Conservation (phyloP, 352 stramenopile genomes). For the Phytophthora pisi region DNA sequence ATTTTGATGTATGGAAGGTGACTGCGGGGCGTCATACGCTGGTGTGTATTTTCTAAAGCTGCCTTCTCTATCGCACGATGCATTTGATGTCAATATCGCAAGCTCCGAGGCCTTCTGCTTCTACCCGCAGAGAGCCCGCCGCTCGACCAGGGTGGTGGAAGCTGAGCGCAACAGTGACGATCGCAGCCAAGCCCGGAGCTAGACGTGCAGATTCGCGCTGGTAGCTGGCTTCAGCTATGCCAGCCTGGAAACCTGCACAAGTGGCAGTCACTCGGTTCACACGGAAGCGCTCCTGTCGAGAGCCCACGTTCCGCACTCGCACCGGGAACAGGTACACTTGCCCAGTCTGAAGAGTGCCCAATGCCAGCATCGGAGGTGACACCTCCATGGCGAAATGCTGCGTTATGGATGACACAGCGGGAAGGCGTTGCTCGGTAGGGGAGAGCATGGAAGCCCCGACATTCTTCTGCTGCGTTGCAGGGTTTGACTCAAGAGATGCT, state of each 20-base stretch:
- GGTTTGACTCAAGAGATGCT: not conserved
- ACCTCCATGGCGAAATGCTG: slow-evolving; percentile 67
- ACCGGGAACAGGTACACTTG: slow-evolving; percentile 77
- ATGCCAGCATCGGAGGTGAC: slow-evolving; percentile 44
- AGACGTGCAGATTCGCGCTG: slow-evolving; percentile 65
- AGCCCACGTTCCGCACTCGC: slow-evolving; percentile 70
- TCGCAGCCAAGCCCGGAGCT: slow-evolving; percentile 58
- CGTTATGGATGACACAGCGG: slow-evolving; percentile 5
- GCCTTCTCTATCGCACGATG: slow-evolving; percentile 38
- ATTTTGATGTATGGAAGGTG: slow-evolving; percentile 5
- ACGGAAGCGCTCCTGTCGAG: slow-evolving; percentile 70
- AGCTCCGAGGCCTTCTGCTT: slow-evolving; percentile 55
- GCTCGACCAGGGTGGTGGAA: slow-evolving; percentile 62
- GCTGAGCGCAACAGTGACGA: slow-evolving; percentile 66
- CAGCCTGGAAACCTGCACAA: slow-evolving; percentile 43
- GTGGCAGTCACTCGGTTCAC: slow-evolving; percentile 54
- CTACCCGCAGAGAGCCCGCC: slow-evolving; percentile 46
- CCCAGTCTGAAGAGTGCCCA: slow-evolving; percentile 42
- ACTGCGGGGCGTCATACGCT: not conserved
- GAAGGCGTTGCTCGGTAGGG: slow-evolving; percentile 36
- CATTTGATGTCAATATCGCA: slow-evolving; percentile 62
- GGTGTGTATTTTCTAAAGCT: not conserved
- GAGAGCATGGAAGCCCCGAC: not conserved
- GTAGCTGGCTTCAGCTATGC: slow-evolving; percentile 58
- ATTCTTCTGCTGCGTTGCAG: slow-evolving; percentile 13